Evolutionary conservation across 768 basidiomycete genomes (phyloP).

Genomic region (Rhizopogon rudus): DNA sequence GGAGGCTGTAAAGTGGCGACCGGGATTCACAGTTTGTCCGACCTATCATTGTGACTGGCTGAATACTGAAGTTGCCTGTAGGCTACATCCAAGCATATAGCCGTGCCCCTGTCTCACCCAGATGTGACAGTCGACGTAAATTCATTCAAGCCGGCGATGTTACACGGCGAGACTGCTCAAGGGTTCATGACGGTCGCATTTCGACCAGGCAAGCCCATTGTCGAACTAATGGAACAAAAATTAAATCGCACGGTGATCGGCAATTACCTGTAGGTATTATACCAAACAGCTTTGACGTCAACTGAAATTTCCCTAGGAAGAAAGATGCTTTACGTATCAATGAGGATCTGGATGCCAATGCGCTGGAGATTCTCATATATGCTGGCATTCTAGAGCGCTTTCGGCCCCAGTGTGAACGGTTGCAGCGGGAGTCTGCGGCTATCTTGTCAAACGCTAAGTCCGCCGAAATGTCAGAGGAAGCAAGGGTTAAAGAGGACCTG

Average conservation of each 20-base stretch:
- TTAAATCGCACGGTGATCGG: constrained; percentile 10
- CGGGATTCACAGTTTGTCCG: constrained; percentile 40
- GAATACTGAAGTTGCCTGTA: background rate
- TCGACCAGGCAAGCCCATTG: constrained; percentile 5
- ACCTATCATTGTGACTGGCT: background rate
- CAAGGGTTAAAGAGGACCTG: no score
- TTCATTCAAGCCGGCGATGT: constrained; percentile 19
- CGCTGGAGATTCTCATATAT: constrained; percentile 20
- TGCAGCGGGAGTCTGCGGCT: constrained; percentile 10
- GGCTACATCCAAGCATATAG: constrained; percentile 12
- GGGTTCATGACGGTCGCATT: constrained; percentile 33
- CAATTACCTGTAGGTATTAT: constrained; percentile 14
- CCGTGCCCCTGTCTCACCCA: constrained; percentile 2
- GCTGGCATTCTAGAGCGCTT: constrained; percentile 26
- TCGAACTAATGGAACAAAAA: background rate
- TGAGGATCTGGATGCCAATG: constrained; percentile 18
- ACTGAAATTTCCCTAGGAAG: constrained; percentile 6
- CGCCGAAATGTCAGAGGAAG: no score
- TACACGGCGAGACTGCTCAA: constrained; percentile 38
- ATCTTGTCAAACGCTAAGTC: no score
- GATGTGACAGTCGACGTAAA: constrained; percentile 9
- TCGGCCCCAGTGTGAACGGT: constrained; percentile 14
- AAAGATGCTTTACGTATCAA: constrained; percentile 19
- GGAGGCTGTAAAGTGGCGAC: constrained; percentile 37
- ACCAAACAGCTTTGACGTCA: background rate